Evolutionary conservation across 345 rosid species (phyloP), one percentile per base, ranked within the genome.

Genomic region (Syzygium aromaticum): DNA sequence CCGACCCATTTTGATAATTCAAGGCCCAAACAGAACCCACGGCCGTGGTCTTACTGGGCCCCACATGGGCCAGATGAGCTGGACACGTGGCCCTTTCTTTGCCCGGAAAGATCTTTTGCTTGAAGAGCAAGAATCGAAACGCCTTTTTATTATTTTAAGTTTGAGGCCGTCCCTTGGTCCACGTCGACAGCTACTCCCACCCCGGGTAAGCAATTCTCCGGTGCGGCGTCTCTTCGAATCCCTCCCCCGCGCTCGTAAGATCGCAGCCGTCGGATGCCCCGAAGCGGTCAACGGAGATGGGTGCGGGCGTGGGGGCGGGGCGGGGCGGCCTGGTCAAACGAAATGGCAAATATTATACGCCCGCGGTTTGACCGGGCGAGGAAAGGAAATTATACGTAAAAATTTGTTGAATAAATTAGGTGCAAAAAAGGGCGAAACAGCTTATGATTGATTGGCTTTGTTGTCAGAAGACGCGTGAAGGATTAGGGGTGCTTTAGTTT

Each of bases 151-250:
- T 11, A 57, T 51, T 11, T 61, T 23, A 11, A 7, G 25, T 67
- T 51, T n/a, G 84, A n/a, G 87, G 87, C 59, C 83, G 43, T 38
- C 83, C 52, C 52, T 86, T 17, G 38, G 59, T 86, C 87, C 87
- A 86, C 87, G 87, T 67, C 49, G 28, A n/a, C 54, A 9, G 53
- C 51, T 21, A 1, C 73, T 8, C 64, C 27, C 30, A 43, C 73
- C n/a, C 67, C 23, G 10, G 3, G 51, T 3, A 1, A n/a, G 30
- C 7, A 4, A 27, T 85, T 43, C n/a, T 17, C 86, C 8, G 86
- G 25, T 57, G 53, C 54, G 28, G 53, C 54, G 13, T 6, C 52
- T 3, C 78, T 43, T 40, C 5, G 19, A 4, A 40, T 46, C 51
- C 51, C 77, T 16, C 15, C 16, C 9, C 17, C 52, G 9, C 61